A percentile compares a stretch with the other conserved stretches of the same genome.
These are phyloP conservation scores for Aspergillus fumigatiaffinis DNA, from an alignment of 2,329 filamentous ascomycete species.

Conservation along the genomic window DNA sequence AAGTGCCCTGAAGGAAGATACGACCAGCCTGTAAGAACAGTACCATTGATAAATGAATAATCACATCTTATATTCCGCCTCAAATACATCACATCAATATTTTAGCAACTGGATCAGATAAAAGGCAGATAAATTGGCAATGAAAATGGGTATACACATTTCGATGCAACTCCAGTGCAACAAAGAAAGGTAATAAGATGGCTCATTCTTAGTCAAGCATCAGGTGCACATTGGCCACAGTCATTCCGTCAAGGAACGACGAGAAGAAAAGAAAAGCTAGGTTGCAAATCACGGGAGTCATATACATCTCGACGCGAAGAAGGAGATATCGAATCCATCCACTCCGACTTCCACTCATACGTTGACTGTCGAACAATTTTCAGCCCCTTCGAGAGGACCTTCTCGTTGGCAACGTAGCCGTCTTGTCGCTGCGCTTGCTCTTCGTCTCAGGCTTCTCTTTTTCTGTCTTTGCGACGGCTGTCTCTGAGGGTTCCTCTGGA, in stretches of 20 bases:
- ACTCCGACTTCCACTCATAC: background rate
- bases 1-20: too few relatives aligned
- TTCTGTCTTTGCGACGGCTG: background rate
- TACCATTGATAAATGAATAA: background rate
- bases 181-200: background rate
- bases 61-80: background rate
- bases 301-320: background rate
- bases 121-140: constrained; percentile 50
- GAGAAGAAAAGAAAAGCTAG: background rate
- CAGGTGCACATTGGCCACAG: background rate
- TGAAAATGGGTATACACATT: constrained; percentile 10
- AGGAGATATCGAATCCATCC: background rate
- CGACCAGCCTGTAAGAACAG: background rate
- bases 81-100: background rate
- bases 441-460: constrained; percentile 4
- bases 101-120: constrained; percentile 38
- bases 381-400: constrained; percentile 14
- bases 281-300: background rate
- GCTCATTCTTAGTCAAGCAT: background rate
- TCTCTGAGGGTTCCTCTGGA: constrained; percentile 12
- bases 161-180: constrained; percentile 2
- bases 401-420: constrained; percentile 15
- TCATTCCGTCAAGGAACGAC: constrained; percentile 5
- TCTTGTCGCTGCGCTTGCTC: constrained; percentile 9
- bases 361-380: background rate